Evolutionary conservation across 202 grass and related monocot species (phyloP), one percentile per base, ranked within the genome.

Genomic region (Musa balbisiana): DNA sequence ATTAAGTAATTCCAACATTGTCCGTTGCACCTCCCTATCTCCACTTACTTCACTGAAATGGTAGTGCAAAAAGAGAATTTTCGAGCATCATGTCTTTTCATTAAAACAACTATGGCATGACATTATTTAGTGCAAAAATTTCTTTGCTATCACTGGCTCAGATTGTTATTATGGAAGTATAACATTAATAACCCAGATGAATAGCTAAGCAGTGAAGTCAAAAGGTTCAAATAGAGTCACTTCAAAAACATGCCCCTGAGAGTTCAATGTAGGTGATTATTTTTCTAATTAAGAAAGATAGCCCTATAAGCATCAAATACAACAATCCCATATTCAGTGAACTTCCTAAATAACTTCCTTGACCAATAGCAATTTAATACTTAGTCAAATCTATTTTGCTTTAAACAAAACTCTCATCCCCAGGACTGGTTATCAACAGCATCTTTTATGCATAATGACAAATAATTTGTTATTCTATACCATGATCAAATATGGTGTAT

Each of bases 1-100:
- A 84, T 93, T 93, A 74, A 97, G 84, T 71, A 97, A 89, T 83
- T 97, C 93, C 78, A 97, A 54, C 88, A 91, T 93, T 73, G 90
- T 93, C 72, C 88, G 78, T 82, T 97, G 90, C 84, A 97, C 93
- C 80, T 92, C 88, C 75, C 93, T 88, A 55, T 97, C 90, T 64
- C 90, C 93, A 16, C 90, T 91, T 71, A 93, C 90, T 85, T 97
- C 93, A 86, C 93, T 97, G 88, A 21, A 75, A 72, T 72, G 62
- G 71, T 23, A 79, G 73, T 69, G 64, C 68, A 81, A 81, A 55
- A 75, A 76, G 80, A 16, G 49, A 76, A 17, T 51, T 20, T 76
- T 3, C 24, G 19, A 63, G 78, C 56, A 80, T 11, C 72, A 72
- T 62, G 54, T 10, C 33, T 43, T 43, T 10, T 23, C 49, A n/a